Conservation (phyloP, 2,329 filamentous ascomycete species). For the Nemania sp. region DNA sequence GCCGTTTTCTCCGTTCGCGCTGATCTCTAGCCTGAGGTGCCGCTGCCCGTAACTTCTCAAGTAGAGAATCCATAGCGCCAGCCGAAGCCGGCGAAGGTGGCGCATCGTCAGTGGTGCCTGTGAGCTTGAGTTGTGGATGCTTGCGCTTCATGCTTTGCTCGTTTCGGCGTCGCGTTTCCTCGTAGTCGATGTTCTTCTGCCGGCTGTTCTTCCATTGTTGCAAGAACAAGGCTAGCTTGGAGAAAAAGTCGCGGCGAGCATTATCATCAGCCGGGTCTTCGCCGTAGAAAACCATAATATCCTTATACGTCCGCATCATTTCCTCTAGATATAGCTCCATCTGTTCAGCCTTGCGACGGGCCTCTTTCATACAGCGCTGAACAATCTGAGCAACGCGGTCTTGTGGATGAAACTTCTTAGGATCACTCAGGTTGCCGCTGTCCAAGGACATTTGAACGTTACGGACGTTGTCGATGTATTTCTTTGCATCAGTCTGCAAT, state of each 20-base stretch:
- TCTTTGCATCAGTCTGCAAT: constrained; percentile 81
- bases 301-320: constrained; percentile 87
- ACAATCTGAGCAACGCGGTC: constrained; percentile 92
- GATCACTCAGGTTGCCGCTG: constrained; percentile 90
- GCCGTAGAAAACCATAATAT: constrained; percentile 95
- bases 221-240: constrained; percentile 88
- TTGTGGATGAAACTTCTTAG: constrained; percentile 97
- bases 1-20: constrained; percentile 82
- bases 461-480: constrained; percentile 91
- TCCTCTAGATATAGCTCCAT: constrained; percentile 92
- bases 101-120: constrained; percentile 47
- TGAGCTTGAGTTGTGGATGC: constrained; percentile 67
- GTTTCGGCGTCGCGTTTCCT: constrained; percentile 82
- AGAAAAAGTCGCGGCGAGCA: constrained; percentile 91
- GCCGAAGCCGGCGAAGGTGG: constrained; percentile 72
- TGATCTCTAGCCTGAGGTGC: constrained; percentile 89
- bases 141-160: constrained; percentile 94
- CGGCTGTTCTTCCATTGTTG: constrained; percentile 94
- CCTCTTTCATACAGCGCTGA: constrained; percentile 94
- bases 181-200: constrained; percentile 84
- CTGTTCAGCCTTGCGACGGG: constrained; percentile 91
- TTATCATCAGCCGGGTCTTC: constrained; percentile 92
- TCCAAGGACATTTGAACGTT: constrained; percentile 93
- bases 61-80: constrained; percentile 92
- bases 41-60: constrained; percentile 92